phyloP scores from a whole-genome alignment of 495 filamentous ascomycete genomes.

The Delitschia confertaspora region DNA sequence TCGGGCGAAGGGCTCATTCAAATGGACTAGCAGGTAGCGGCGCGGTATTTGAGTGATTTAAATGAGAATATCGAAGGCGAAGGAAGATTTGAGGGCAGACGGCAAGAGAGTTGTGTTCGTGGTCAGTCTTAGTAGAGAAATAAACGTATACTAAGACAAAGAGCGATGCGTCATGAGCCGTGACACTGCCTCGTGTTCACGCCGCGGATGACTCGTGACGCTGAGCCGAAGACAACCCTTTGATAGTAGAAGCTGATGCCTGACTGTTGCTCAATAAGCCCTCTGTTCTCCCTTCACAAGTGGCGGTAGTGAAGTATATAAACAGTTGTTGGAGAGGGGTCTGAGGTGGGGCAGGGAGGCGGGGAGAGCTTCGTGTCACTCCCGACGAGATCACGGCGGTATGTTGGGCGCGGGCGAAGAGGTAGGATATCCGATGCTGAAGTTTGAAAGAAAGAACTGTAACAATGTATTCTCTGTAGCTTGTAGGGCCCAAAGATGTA shows the following conservation, averaged over 20 bases:
- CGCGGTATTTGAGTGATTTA: too few relatives aligned
- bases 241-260: too few relatives aligned
- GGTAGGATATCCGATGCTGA: too few relatives aligned
- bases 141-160: conserved; percentile 7
- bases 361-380: background rate
- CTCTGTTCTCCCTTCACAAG: background rate
- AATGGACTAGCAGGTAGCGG: conserved; percentile 4
- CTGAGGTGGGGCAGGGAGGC: background rate
- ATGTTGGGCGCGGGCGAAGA: too few relatives aligned
- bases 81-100: background rate
- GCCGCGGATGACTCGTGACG: background rate
- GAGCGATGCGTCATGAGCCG: conserved; percentile 12
- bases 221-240: background rate
- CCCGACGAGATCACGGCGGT: too few relatives aligned
- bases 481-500: too few relatives aligned
- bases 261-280: conserved; percentile 6
- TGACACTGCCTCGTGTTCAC: conserved; percentile 6
- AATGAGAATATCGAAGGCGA: background rate
- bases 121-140: too few relatives aligned
- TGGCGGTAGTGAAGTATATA: background rate
- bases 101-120: background rate
- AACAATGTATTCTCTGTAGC: too few relatives aligned
- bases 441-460: too few relatives aligned
- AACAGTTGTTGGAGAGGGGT: background rate
- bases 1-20: conserved; percentile 31